Conservation (phyloP, 352 stramenopile genomes). For the Phytophthora colocasiae region DNA sequence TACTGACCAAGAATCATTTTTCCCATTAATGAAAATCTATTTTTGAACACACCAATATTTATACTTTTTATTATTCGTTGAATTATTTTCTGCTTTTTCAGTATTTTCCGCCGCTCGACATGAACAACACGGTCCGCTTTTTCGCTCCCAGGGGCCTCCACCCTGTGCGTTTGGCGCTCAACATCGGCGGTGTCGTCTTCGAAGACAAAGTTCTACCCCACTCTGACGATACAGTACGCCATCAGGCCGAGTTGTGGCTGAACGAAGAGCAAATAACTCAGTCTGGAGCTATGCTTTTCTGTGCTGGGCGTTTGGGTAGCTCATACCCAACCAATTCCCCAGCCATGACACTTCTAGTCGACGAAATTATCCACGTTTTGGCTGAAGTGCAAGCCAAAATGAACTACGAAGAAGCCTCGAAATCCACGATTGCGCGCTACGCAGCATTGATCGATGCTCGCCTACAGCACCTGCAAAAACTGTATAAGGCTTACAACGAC, state of each 20-base stretch:
- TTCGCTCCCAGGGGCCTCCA: constrained; percentile 26
- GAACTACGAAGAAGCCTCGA: constrained; percentile 15
- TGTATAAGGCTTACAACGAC: constrained; percentile 12
- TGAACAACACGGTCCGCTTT: constrained; percentile 16
- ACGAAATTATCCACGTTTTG: constrained; percentile 58
- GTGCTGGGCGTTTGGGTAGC: constrained; percentile 54
- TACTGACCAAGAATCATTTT: too few relatives aligned
- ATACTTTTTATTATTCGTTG: neutral
- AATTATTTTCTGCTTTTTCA: neutral
- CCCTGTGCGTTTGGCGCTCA: constrained; percentile 50
- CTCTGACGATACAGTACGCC: constrained; percentile 20
- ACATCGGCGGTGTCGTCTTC: constrained; percentile 55
- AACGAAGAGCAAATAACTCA: constrained; percentile 56
- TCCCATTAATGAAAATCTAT: too few relatives aligned
- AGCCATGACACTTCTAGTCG: constrained; percentile 47
- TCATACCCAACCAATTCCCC: constrained; percentile 54
- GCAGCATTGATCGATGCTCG: constrained; percentile 37
- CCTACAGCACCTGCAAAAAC: constrained; percentile 24
- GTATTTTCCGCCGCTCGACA: constrained; percentile 4
- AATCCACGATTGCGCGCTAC: constrained; percentile 25
- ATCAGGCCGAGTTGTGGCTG: constrained; percentile 41
- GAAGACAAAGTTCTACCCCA: constrained; percentile 41
- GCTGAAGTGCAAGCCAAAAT: constrained; percentile 38
- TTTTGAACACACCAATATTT: too few relatives aligned
- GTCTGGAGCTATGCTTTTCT: constrained; percentile 64